Evolutionary conservation across 768 basidiomycete genomes (phyloP).

Genomic region (Dendrothele bispora): DNA sequence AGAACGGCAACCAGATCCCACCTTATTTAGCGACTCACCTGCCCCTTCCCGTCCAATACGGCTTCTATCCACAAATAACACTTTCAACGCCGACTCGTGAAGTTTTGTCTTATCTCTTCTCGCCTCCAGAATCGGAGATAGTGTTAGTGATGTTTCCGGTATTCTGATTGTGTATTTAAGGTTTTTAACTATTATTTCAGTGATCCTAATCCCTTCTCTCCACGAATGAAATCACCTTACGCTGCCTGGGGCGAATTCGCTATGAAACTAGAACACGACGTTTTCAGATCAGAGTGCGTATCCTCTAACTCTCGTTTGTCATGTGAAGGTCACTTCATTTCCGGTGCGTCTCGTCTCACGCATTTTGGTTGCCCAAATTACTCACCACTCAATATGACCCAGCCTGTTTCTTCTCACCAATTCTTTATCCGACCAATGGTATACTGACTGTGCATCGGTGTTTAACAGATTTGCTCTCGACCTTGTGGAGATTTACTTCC

Average conservation of each 20-base stretch:
- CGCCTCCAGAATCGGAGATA: slow-evolving; percentile 59
- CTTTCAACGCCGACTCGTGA: slow-evolving; percentile 61
- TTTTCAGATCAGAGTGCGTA: slow-evolving; percentile 82
- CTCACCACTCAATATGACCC: slow-evolving; percentile 13
- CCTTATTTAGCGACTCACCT: slow-evolving; percentile 19
- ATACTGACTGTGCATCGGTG: slow-evolving; percentile 13
- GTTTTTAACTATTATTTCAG: slow-evolving; percentile 28
- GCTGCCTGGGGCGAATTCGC: slow-evolving; percentile 78
- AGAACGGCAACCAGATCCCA: slow-evolving; percentile 22
- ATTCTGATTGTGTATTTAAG: slow-evolving; percentile 46
- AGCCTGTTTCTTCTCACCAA: slow-evolving; percentile 16
- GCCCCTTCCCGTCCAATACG: slow-evolving; percentile 46
- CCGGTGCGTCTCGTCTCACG: slow-evolving; percentile 25
- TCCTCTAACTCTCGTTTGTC: slow-evolving; percentile 24
- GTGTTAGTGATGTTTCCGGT: slow-evolving; percentile 35
- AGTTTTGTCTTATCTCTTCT: slow-evolving; percentile 70
- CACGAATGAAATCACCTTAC: slow-evolving; percentile 48
- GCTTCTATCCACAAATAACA: slow-evolving; percentile 54
- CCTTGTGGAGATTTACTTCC: slow-evolving; percentile 93
- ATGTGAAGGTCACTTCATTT: slow-evolving; percentile 26
- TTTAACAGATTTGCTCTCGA: slow-evolving; percentile 80
- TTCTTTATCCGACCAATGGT: slow-evolving; percentile 24
- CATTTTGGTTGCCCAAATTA: slow-evolving; percentile 17
- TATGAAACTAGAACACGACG: slow-evolving; percentile 66
- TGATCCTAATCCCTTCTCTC: slow-evolving; percentile 37